Conservation (phyloP, 192 early-diverging fungal species). For the Phycomyces nitens region DNA sequence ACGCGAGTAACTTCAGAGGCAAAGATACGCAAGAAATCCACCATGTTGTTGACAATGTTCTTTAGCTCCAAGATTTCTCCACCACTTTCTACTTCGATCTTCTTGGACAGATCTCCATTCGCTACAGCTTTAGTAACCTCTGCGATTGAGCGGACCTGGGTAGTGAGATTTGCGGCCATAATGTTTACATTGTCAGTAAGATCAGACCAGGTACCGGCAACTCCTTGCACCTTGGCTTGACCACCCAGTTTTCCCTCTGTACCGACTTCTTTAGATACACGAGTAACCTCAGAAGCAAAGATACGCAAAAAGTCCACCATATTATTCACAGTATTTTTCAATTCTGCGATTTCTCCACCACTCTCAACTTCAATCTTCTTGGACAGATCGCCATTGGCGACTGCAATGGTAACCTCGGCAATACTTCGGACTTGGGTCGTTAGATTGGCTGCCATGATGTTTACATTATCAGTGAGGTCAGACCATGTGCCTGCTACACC, state of each 20-base stretch:
- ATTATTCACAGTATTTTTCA: constrained; percentile 61
- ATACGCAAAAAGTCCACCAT: constrained; percentile 33
- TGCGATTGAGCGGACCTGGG: constrained; percentile 62
- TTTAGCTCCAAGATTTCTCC: constrained; percentile 67
- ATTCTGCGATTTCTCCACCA: constrained; percentile 60
- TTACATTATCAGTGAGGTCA: constrained; percentile 65
- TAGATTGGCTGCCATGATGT: constrained; percentile 66
- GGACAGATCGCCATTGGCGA: constrained; percentile 58
- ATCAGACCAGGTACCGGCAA: constrained; percentile 65
- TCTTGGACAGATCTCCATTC: constrained; percentile 52
- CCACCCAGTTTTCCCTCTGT: constrained; percentile 61
- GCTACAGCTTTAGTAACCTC: constrained; percentile 61
- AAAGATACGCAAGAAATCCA: constrained; percentile 49
- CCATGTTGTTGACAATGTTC: constrained; percentile 62
- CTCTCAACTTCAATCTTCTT: constrained; percentile 55
- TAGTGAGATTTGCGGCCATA: constrained; percentile 57
- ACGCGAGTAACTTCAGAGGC: constrained; percentile 46
- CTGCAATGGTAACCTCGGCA: constrained; percentile 57
- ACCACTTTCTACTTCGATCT: constrained; percentile 49
- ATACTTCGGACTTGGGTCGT: constrained; percentile 64
- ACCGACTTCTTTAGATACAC: constrained; percentile 60
- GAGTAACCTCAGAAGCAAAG: constrained; percentile 60
- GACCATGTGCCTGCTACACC: constrained; percentile 68
- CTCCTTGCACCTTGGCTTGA: constrained; percentile 52
- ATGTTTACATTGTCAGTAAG: constrained; percentile 44